Base-by-base conservation (phyloP, 257 asterid genomes). In the Galeopsis tetrahit region DNA sequence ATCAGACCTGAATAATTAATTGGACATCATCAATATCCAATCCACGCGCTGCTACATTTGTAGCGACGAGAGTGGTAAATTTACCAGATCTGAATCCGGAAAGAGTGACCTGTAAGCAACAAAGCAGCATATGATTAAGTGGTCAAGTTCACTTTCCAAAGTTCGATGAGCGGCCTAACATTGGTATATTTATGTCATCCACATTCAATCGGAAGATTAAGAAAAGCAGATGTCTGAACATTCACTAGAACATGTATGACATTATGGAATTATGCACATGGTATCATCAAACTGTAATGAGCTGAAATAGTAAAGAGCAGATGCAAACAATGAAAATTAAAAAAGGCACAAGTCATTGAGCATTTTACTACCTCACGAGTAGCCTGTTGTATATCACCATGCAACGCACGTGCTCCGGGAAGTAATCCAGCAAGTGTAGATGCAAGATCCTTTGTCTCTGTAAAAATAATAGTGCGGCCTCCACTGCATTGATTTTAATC, bases 41-140 rank as follows among this genome's bases (percentile, higher is more conserved):
- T 13, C 99, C 99, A 63, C 99, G 89, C 9, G 99, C 99, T 6
- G 97, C 99, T 9, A 95, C 98, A 81, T 95, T 92, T 21, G 99
- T 95, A 72, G 98, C 98, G 66, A 95, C 99, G 61, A 95, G 88
- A 10, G 90, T 88, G 34, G 71, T 55, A 80, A 95, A 95, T 75
- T 90, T 90, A 42, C 98, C 99, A 43, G 96, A 87, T 85, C 98
- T 88, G 78, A 95, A 95, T 68, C 96, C 97, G 53, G 80, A 44
- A 62, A 95, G 89, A 28, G 99, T 95, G 53, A 89, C 94, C 99
- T 95, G 82, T 43, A 79, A 73, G 31, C 75, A 77, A 67, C 44
- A 68, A 17, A 15, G 33, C 40, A 15, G 33, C 40, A 59, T 38
- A 60, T 46, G 10, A 15, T 46, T 57, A 43, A 46, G 34, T 43